Base-by-base conservation (phyloP, 2,329 filamentous ascomycete species). In the Scortechinia acanthostroma region DNA sequence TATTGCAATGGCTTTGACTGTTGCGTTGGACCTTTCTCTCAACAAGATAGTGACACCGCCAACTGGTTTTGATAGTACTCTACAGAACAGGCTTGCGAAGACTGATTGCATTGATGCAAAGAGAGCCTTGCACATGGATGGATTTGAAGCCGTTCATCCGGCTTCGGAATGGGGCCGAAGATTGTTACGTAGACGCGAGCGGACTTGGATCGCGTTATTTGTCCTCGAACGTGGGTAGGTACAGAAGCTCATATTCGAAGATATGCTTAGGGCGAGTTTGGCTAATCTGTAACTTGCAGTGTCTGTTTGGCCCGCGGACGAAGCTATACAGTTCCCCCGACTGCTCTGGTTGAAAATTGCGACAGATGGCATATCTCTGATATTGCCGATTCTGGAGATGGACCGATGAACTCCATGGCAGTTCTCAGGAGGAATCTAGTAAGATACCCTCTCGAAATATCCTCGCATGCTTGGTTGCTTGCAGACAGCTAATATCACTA, bases 171-270 rank as follows among this genome's bases (percentile, higher is more conserved):
- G 71, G 53, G 84, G 83, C 2, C 69, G 73, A 46, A 63, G 81
- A 30, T 62, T 88, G 2, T 59, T 88, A 2, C 70, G 84, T 35
- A 70, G 81, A 45, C 69, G 84, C 42, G 84, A 88, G 58, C 68
- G 84, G 49, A 77, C 78, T 4, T 88, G 83, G 83, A 71, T 88
- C 46, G 77, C 83, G 0, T 61, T 88, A 1, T 88, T 87, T 55
- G 83, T 87, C 1, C 70, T 88, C 1, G 84, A 88, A 55, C 69
- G 84, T 60, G 84, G 83, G 69, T 79, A 56, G 30, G 15, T 22
- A 42, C 37, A 4, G 42, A 3, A 5, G n/a, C 28, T 40, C 21
- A n/a, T n/a, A 30, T 30, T 30, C 10, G 25, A 30, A 30, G 10
- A 30, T 10, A 30, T 10, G 25, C 10, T n/a, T 30, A 10, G 10